phyloP scores from a whole-genome alignment of 176 grass and related monocot species.

The Oryza meyeriana region DNA sequence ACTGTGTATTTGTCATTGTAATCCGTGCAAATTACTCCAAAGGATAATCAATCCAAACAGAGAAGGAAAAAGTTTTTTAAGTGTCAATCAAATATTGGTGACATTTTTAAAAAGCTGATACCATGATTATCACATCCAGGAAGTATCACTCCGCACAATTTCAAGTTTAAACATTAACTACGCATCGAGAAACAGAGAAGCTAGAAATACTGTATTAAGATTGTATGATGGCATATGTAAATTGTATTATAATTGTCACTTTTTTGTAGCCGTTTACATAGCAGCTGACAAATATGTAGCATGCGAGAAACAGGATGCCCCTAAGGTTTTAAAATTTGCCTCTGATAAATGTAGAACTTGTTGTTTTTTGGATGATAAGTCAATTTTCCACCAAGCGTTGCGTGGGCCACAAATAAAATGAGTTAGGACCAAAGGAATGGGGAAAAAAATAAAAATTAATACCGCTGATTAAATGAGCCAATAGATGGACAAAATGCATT shows the following conservation, averaged over 20 bases:
- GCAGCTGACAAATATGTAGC: not conserved
- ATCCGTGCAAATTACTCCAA: conserved; percentile 41
- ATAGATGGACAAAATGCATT: not conserved
- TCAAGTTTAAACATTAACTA: not conserved
- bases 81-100: not conserved
- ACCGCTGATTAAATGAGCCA: not conserved
- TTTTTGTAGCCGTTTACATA: too few relatives aligned
- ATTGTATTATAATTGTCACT: too few relatives aligned
- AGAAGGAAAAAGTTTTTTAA: not conserved
- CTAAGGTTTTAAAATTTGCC: too few relatives aligned
- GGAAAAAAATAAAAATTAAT: not conserved
- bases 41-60: not conserved
- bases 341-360: not conserved
- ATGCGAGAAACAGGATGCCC: too few relatives aligned
- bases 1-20: conserved; percentile 22
- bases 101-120: not conserved
- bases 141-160: not conserved
- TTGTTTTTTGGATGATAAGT: not conserved
- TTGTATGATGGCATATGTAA: too few relatives aligned
- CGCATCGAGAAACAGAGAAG: not conserved
- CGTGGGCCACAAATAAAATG: not conserved
- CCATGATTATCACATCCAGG: not conserved
- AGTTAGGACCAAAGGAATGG: not conserved
- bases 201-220: too few relatives aligned
- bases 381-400: not conserved